phyloP scores from a whole-genome alignment of 176 grass and related monocot species.

The Rhipidocladum racemiflorum region DNA sequence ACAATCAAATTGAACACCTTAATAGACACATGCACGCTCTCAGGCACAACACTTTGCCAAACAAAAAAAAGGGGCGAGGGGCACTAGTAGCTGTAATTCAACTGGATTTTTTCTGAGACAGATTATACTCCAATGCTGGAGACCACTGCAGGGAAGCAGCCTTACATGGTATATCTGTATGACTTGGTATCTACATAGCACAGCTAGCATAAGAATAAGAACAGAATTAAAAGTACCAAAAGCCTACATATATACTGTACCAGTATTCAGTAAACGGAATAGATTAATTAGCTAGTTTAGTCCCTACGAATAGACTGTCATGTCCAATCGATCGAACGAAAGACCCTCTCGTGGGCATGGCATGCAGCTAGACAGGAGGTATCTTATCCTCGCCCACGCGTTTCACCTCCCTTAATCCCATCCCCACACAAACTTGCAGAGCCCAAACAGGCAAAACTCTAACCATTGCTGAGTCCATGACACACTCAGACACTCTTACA shows the following conservation, averaged over 20 bases:
- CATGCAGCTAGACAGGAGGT: constrained; percentile 18
- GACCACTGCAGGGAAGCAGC: background rate
- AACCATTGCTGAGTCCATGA: constrained; percentile 19
- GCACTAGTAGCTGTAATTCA: background rate
- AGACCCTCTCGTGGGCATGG: constrained; percentile 7
- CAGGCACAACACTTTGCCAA: too few relatives aligned
- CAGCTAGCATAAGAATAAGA: background rate
- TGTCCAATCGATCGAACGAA: background rate
- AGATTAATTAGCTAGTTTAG: background rate
- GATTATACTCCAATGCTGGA: background rate
- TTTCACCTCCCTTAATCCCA: background rate
- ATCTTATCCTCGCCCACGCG: constrained; percentile 15
- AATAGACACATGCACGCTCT: too few relatives aligned
- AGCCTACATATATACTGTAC: background rate
- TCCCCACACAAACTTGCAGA: background rate
- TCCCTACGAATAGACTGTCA: background rate
- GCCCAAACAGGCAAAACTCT: background rate
- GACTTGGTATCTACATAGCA: background rate
- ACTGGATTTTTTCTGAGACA: background rate
- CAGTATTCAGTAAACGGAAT: background rate
- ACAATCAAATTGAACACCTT: too few relatives aligned
- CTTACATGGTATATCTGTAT: background rate
- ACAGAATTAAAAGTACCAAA: background rate
- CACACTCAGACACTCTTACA: constrained; percentile 35
- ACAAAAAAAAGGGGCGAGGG: too few relatives aligned